Percentiles rank a stretch among this genome's conserved stretches.
Evolutionary conservation across 1,284 basidiomycete species (phyloP).

Genomic region (Malassezia pachydermatis): DNA sequence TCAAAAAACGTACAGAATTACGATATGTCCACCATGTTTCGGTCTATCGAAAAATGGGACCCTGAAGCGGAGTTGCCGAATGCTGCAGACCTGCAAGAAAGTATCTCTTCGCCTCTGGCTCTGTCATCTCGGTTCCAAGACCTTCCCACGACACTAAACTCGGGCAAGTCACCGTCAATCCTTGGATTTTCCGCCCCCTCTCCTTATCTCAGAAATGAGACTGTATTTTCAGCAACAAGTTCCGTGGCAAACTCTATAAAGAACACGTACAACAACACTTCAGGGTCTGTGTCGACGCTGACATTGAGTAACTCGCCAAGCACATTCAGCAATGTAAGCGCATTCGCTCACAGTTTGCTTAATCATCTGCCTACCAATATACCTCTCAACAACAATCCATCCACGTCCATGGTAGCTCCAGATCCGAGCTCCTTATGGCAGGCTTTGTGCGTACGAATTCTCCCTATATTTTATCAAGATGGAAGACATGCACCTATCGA

Average conservation of each 20-base stretch:
- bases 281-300: neutral
- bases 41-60: conserved; percentile 17
- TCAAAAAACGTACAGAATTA: conserved; percentile 9
- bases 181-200: too few relatives aligned
- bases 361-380: neutral
- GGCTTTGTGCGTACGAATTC: conserved; percentile 68
- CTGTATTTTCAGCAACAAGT: too few relatives aligned
- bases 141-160: too few relatives aligned
- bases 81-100: neutral
- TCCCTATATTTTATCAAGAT: conserved; percentile 85
- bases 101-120: neutral
- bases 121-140: neutral
- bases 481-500: conserved; percentile 79
- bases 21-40: conserved; percentile 15
- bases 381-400: neutral
- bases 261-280: too few relatives aligned
- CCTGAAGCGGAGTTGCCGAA: neutral
- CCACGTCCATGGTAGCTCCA: neutral
- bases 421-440: conserved; percentile 54
- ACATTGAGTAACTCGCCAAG: neutral
- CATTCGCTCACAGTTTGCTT: conserved; percentile 17
- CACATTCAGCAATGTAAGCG: conserved; percentile 13
- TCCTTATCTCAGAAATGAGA: too few relatives aligned
- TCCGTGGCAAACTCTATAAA: too few relatives aligned
- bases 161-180: too few relatives aligned